These are phyloP conservation scores for Raffaelea deltoideospora DNA, from an alignment of 2,329 filamentous ascomycete genomes.

Conservation along the genomic window DNA sequence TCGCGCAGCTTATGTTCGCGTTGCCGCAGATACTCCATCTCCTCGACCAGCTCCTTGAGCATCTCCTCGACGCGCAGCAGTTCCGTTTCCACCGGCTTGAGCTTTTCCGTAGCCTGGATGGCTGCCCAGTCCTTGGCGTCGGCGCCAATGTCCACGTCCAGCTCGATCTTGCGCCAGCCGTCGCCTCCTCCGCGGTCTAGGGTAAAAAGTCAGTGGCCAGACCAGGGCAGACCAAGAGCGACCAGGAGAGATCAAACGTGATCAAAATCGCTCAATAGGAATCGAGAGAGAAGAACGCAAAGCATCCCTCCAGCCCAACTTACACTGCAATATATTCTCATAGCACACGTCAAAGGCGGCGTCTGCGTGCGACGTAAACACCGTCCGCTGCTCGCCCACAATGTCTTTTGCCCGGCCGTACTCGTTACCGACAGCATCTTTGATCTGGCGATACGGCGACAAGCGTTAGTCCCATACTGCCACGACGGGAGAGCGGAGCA, in stretches of 20 bases:
- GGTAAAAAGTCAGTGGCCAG: background rate
- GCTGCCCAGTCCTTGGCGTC: constrained; percentile 97
- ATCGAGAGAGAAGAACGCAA: too few species aligned
- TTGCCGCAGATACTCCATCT: constrained; percentile 88
- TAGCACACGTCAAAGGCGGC: constrained; percentile 95
- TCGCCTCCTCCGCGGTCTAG: constrained; percentile 20
- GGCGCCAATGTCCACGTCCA: constrained; percentile 91
- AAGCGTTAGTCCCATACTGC: too few species aligned
- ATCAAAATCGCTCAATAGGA: background rate
- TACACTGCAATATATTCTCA: constrained; percentile 57
- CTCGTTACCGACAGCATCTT: constrained; percentile 89
- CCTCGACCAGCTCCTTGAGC: constrained; percentile 70
- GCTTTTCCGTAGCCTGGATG: constrained; percentile 91
- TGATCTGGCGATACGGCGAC: constrained; percentile 49
- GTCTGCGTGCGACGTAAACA: constrained; percentile 86
- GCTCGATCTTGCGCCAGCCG: constrained; percentile 61
- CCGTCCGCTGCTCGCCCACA: constrained; percentile 78
- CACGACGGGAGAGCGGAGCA: too few species aligned
- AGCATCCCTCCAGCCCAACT: background rate
- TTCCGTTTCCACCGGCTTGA: constrained; percentile 93
- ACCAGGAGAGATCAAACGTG: background rate
- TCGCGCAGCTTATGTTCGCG: constrained; percentile 93
- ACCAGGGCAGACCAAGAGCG: too few species aligned
- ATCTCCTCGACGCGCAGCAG: constrained; percentile 85
- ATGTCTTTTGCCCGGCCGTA: constrained; percentile 86